Conservation (phyloP, 495 filamentous ascomycete genomes). For the Podospora appendiculata region DNA sequence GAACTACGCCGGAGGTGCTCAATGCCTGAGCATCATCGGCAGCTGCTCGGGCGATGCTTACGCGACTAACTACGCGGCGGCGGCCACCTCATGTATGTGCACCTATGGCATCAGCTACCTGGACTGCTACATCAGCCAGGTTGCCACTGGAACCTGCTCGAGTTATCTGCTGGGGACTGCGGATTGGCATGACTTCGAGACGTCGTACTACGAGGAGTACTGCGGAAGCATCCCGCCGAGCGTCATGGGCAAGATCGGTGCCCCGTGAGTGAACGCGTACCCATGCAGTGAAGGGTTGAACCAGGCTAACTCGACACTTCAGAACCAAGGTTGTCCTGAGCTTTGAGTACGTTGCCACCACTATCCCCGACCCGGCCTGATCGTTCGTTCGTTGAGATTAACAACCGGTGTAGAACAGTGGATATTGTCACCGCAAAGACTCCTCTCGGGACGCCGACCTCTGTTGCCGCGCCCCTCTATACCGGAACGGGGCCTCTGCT, state of each 20-base stretch:
- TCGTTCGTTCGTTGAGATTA: neutral
- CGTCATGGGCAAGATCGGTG: constrained; percentile 8
- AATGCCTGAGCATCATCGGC: constrained; percentile 8
- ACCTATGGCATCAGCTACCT: constrained; percentile 12
- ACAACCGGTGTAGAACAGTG: constrained; percentile 6
- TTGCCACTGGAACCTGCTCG: constrained; percentile 5
- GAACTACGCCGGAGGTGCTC: too few species aligned
- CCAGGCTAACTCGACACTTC: too few species aligned
- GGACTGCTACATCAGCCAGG: constrained; percentile 7
- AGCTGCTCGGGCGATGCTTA: neutral
- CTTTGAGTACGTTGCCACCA: constrained; percentile 11
- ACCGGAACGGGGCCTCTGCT: constrained; percentile 14
- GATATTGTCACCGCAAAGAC: constrained; percentile 8
- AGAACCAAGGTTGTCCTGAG: constrained; percentile 13
- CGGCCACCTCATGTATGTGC: constrained; percentile 10
- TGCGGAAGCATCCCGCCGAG: constrained; percentile 9
- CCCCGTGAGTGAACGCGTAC: constrained; percentile 4
- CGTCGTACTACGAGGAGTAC: neutral
- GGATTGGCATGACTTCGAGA: constrained; percentile 5
- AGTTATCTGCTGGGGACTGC: neutral
- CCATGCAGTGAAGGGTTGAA: neutral
- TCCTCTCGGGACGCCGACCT: neutral
- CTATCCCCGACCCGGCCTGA: neutral
- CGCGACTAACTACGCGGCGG: neutral
- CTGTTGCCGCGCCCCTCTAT: constrained; percentile 9